Evolutionary conservation across 768 basidiomycete genomes (phyloP), one percentile per base, ranked within the genome.

Genomic region (Phanerochaete carnosa): DNA sequence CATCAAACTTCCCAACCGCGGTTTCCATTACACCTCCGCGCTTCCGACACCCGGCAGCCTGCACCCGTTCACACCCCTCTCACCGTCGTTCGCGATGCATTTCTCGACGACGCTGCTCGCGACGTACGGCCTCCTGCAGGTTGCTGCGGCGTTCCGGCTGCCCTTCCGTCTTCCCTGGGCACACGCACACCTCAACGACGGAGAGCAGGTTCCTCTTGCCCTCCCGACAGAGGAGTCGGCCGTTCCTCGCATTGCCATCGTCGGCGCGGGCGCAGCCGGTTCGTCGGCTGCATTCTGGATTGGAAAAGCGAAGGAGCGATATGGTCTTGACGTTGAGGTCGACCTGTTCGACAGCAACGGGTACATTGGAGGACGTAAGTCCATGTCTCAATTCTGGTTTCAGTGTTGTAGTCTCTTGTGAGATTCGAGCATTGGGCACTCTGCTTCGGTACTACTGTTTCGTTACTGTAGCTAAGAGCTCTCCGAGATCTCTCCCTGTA

Each of bases 201-300:
- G 39, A 9, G 50, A 54, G 12, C 61, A 57, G 37, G 45, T 29
- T 2, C 49, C 61, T 1, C 51, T 58, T n/a, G 35, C 37, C 19
- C n/a, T 62, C 2, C 56, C 56, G 2, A 7, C 22, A 5, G 26
- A 55, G 13, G 61, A 51, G 28, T 3, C 58, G 54, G 30, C 61
- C 7, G 53, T 77, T 0, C 83, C 86, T 47, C 76, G 87, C 50
- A 80, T 97, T 65, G 95, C 94, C 8, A 86, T 97, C 68, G 84
- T 97, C 57, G 95, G 95, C 19, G 94, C 95, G 0, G 95, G 95
- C 28, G 94, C 95, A 15, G 92, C 80, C 11, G 95, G 95, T 9
- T 85, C 84, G 16, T 89, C 92, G 26, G 90, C 94, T 23, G 93
- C 86, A 2, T 91, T 85, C 69, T 91, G 94, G 88, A 86, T 95